Evolutionary conservation across 1,284 basidiomycete genomes (phyloP).

Genomic region (Boletus smithii): DNA sequence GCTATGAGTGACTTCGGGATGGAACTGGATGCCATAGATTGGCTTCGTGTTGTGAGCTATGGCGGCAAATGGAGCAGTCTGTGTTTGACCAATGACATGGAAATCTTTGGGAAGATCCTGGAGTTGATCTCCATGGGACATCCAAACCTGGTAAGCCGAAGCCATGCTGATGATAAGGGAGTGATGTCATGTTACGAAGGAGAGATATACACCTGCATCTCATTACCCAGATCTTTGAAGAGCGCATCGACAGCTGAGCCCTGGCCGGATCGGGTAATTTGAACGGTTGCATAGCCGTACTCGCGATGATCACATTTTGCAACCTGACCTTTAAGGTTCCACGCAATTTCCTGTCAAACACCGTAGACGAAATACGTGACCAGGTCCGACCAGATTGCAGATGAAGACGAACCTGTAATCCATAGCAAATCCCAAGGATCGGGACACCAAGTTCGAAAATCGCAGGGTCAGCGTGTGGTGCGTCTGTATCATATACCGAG

Average conservation of each 20-base stretch:
- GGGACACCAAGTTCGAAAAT: slow-evolving; percentile 92
- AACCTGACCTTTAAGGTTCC: slow-evolving; percentile 85
- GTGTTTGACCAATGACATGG: slow-evolving; percentile 84
- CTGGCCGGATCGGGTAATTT: slow-evolving; percentile 67
- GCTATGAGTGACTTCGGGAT: slow-evolving; percentile 97
- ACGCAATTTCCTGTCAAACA: slow-evolving; percentile 75
- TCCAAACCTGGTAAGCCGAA: slow-evolving; percentile 79
- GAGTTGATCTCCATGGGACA: slow-evolving; percentile 98
- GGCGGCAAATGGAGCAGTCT: slow-evolving; percentile 89
- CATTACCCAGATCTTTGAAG: slow-evolving; percentile 81
- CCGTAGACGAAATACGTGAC: neutral
- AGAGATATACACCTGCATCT: slow-evolving; percentile 64
- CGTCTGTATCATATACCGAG: slow-evolving; percentile 92
- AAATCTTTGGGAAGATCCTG: slow-evolving; percentile 81
- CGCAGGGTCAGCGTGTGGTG: slow-evolving; percentile 93
- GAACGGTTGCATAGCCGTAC: slow-evolving; percentile 88
- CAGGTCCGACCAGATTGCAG: neutral
- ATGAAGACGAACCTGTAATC: slow-evolving; percentile 70
- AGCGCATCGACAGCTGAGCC: slow-evolving; percentile 70
- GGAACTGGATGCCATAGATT: slow-evolving; percentile 97
- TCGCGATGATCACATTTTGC: slow-evolving; percentile 90
- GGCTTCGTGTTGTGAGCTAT: slow-evolving; percentile 89
- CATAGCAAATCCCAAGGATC: slow-evolving; percentile 97
- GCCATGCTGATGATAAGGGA: neutral
- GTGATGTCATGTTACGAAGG: neutral